Evolutionary conservation across 2,329 filamentous ascomycete species (phyloP), one percentile per base, ranked within the genome.

Genomic region (Paracamarosporium sp.): DNA sequence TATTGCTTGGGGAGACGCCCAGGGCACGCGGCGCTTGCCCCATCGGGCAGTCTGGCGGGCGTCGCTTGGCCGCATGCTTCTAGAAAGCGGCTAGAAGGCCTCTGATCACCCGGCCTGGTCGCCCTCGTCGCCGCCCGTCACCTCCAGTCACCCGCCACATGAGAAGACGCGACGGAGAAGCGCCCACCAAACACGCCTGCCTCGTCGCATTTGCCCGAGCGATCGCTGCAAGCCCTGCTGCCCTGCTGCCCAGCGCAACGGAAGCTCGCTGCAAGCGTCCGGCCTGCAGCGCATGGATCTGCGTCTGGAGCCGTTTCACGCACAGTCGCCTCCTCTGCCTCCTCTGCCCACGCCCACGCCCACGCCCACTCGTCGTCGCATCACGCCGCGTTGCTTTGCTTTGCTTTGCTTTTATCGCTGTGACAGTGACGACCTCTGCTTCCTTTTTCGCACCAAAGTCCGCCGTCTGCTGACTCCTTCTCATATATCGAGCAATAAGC

Each of bases 161-260:
- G 38, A 22, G 25, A 33, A 44, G 40, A 56, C 36, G 43, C 43
- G 43, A 50, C 38, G 43, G 24, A 28, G 30, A 30, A 44, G 50
- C 48, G 56, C 17, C 25, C 15, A 58, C 58, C 52, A 65, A 50
- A 60, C 57, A 61, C 55, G 59, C 60, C 55, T 61, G 58, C 57
- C 47, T 54, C 53, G 56, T 44, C 62, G 53, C 51, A 28, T 51
- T 53, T 55, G 56, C 41, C 57, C 57, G 61, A 63, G 57, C 40
- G 63, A 71, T 73, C 64, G 58, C 64, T 71, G 65, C 69, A 72
- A 67, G 66, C 68, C 69, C 68, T n/a, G n/a, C n/a, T n/a, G n/a
- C n/a, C n/a, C n/a, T n/a, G n/a, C n/a, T 66, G 69, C 67, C 68
- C 68, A 70, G 56, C 59, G 56, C 60, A 67, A 66, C 64, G 67